phyloP scores from a whole-genome alignment of 345 rosid species.

The Trapa bicornis region DNA sequence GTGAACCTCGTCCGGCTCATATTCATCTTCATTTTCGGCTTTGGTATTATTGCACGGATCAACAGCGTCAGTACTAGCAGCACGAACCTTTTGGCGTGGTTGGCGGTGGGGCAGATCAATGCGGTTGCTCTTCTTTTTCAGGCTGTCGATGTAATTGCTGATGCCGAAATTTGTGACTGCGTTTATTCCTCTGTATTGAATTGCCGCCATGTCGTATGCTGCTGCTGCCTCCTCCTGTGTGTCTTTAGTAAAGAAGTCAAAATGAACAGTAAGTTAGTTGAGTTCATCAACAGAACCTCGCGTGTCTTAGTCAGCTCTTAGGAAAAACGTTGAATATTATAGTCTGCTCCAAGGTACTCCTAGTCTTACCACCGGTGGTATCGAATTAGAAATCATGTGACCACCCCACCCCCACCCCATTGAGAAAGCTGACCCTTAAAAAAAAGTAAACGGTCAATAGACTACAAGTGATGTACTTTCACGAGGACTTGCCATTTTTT shows the following conservation, averaged over 20 bases:
- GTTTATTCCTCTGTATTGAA: conserved; percentile 76
- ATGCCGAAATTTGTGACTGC: conserved; percentile 86
- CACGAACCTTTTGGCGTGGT: conserved; percentile 6
- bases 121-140: conserved; percentile 45
- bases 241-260: conserved; percentile 14
- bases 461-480: too few species aligned
- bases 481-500: too few species aligned
- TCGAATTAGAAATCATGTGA: conserved; percentile 9
- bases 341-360: too few species aligned
- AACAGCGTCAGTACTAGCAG: neutral
- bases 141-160: conserved; percentile 49
- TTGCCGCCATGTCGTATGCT: conserved; percentile 95
- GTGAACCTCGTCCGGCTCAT: too few species aligned
- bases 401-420: neutral
- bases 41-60: too few species aligned
- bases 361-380: too few species aligned
- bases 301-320: too few species aligned
- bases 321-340: too few species aligned
- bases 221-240: conserved; percentile 98
- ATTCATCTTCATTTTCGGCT: too few species aligned
- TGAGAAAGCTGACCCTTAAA: too few species aligned
- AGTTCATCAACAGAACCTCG: neutral
- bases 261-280: neutral
- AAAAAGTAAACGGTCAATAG: too few species aligned
- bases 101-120: conserved; percentile 12